A percentile compares a stretch with the other conserved stretches of the same genome.
These are phyloP conservation scores for Kwoniella botswanensis DNA, from an alignment of 768 basidiomycete genomes.

Conservation along the genomic window DNA sequence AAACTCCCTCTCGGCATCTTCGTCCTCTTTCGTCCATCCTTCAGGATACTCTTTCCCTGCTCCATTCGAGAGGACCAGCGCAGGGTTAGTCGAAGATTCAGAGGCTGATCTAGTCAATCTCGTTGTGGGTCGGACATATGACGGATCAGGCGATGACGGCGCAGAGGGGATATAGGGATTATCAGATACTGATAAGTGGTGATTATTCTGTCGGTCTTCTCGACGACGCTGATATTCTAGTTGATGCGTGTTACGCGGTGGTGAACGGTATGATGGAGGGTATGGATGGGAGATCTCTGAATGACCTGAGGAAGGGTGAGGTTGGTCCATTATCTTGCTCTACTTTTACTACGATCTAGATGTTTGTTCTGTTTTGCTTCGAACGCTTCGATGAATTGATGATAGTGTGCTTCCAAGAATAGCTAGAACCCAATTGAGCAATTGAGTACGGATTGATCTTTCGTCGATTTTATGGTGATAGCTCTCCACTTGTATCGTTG, in stretches of 20 bases:
- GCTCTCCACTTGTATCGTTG: not conserved
- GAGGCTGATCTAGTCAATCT: conserved; percentile 18
- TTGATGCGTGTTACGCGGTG: not conserved
- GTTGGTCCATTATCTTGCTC: conserved; percentile 1
- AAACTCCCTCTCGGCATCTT: conserved; percentile 46
- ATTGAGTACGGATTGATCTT: not conserved
- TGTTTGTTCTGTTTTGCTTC: no score
- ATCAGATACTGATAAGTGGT: conserved; percentile 7
- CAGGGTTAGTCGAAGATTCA: conserved; percentile 23
- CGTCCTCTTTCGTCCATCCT: conserved; percentile 39
- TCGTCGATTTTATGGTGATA: not conserved
- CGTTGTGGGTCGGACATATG: conserved; percentile 1
- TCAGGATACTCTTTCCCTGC: conserved; percentile 20
- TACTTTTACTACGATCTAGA: no score
- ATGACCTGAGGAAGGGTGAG: not conserved
- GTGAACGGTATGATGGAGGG: conserved; percentile 28
- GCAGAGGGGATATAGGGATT: conserved; percentile 15
- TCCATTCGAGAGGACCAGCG: not conserved
- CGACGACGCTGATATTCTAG: conserved; percentile 10
- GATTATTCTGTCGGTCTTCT: conserved; percentile 14
- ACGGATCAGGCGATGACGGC: conserved; percentile 1
- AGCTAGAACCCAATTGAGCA: not conserved
- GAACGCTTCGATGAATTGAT: no score
- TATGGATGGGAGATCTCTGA: conserved; percentile 30
- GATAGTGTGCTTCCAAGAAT: not conserved